A percentile compares a stretch with the other conserved stretches of the same genome.
phyloP scores from a whole-genome alignment of 225 moss, liverwort and hornwort species.

The Ulota crispa region DNA sequence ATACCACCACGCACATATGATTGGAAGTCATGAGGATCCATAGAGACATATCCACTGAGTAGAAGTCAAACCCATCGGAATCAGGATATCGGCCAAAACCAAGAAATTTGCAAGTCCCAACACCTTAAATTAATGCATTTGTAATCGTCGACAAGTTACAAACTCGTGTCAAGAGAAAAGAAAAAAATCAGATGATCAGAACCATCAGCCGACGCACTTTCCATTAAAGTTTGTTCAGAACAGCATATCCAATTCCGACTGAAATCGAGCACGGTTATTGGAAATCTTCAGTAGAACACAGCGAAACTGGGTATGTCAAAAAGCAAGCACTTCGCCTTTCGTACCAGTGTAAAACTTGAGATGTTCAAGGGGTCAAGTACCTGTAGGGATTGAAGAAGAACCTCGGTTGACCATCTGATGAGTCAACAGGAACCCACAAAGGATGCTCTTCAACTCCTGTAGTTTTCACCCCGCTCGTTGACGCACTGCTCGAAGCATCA shows the following conservation, averaged over 20 bases:
- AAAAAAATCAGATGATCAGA: conserved; percentile 15
- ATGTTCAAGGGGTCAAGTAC: conserved; percentile 36
- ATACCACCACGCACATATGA: conserved; percentile 88
- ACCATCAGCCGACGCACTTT: conserved; percentile 3
- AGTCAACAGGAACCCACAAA: conserved; percentile 72
- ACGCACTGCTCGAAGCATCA: conserved; percentile 34
- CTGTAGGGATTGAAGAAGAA: conserved; percentile 93
- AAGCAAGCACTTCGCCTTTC: conserved; percentile 5
- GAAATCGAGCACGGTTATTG: neutral
- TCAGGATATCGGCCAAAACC: conserved; percentile 7
- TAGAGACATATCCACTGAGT: conserved; percentile 78
- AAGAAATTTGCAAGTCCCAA: neutral
- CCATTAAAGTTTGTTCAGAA: neutral
- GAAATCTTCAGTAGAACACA: neutral
- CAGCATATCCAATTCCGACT: conserved; percentile 12
- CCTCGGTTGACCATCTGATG: conserved; percentile 60
- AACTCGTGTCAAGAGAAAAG: neutral
- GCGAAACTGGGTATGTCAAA: conserved; percentile 4
- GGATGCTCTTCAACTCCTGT: conserved; percentile 52
- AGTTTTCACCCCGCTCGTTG: conserved; percentile 41
- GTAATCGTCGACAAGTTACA: conserved; percentile 4
- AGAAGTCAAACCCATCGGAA: conserved; percentile 39
- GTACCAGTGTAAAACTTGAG: conserved; percentile 6
- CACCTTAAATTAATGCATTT: neutral
- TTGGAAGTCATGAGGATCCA: conserved; percentile 72